phyloP scores from a whole-genome alignment of 2,329 filamentous ascomycete species.

The Leptographium radiaticola region DNA sequence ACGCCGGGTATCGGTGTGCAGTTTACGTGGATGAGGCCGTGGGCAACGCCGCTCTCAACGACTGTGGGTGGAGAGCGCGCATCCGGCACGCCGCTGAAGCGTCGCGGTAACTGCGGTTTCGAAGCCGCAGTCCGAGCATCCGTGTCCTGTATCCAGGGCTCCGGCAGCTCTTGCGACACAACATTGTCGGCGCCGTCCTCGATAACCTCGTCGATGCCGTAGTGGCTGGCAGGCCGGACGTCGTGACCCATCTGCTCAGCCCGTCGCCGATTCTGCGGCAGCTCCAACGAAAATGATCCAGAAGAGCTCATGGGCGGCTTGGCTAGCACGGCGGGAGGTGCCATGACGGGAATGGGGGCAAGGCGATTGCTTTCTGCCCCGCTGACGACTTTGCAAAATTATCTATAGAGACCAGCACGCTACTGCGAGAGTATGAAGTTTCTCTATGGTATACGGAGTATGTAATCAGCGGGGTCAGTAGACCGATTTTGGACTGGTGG shows the following conservation, averaged over 20 bases:
- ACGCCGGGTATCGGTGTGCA: constrained; percentile 40
- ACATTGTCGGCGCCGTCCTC: constrained; percentile 33
- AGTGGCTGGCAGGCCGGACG: constrained; percentile 33
- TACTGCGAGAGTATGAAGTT: no score
- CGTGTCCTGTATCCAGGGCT: not conserved
- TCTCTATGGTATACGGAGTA: not conserved
- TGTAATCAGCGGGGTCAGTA: not conserved
- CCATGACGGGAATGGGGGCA: not conserved
- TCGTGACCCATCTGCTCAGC: constrained; percentile 17
- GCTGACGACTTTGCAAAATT: not conserved
- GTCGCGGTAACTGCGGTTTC: constrained; percentile 26
- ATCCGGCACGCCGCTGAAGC: constrained; percentile 48
- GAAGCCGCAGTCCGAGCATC: not conserved
- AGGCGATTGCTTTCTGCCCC: no score
- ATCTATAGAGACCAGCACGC: not conserved
- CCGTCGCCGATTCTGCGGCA: constrained; percentile 50
- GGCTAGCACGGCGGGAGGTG: not conserved
- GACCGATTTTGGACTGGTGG: not conserved
- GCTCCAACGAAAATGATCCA: constrained; percentile 24
- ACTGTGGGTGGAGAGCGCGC: constrained; percentile 45
- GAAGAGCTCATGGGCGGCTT: constrained; percentile 1
- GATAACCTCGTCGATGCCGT: constrained; percentile 52
- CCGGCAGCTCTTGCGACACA: constrained; percentile 13
- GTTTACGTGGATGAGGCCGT: constrained; percentile 50
- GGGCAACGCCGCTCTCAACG: constrained; percentile 48